phyloP scores from a whole-genome alignment of 345 rosid species.

The Atalantia buxifolia region DNA sequence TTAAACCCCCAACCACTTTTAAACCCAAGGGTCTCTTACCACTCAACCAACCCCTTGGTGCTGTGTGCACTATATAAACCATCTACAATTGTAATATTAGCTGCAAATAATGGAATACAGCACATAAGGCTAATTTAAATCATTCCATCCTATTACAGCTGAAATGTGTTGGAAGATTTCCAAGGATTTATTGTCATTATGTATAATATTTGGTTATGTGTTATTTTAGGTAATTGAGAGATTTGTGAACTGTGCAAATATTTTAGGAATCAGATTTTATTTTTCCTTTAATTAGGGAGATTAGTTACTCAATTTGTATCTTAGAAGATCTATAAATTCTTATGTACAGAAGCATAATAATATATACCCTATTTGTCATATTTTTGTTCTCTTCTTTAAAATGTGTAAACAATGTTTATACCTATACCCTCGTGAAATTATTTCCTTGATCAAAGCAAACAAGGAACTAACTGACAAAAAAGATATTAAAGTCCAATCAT shows the following conservation, averaged over 20 bases:
- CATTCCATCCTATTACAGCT: background rate
- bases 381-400: too few species aligned
- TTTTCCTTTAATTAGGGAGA: too few species aligned
- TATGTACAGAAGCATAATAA: too few species aligned
- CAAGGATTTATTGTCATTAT: too few species aligned
- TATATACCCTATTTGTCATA: too few species aligned
- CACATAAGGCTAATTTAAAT: background rate
- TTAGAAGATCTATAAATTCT: too few species aligned
- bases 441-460: background rate
- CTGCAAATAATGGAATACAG: background rate
- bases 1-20: background rate
- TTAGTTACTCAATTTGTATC: too few species aligned
- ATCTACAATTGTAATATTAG: background rate
- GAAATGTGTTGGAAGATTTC: background rate
- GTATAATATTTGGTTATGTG: too few species aligned
- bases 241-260: too few species aligned
- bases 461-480: background rate
- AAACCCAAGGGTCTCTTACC: background rate
- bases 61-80: background rate
- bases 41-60: background rate
- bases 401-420: background rate
- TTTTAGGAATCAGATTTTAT: too few species aligned
- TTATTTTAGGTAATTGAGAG: too few species aligned
- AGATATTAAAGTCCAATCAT: background rate
- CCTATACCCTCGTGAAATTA: too few species aligned